These are phyloP conservation scores for Tremella mesenterica DNA, from an alignment of 768 basidiomycete species.

Conservation along the genomic window DNA sequence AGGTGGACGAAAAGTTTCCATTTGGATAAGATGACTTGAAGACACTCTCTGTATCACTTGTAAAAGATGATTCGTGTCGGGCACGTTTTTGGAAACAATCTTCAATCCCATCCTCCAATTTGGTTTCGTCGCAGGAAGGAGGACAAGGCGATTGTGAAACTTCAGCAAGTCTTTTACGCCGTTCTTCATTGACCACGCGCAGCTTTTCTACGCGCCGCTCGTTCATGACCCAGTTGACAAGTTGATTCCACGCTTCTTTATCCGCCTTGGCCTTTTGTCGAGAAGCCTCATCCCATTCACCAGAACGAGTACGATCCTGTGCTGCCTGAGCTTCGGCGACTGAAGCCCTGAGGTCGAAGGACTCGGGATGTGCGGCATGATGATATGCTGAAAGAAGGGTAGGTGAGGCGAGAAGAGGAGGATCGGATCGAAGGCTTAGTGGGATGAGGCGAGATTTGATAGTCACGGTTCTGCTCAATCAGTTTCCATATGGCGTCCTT, in stretches of 20 bases:
- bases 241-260: slow-evolving; percentile 34
- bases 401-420: slow-evolving; percentile 25
- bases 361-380: slow-evolving; percentile 21
- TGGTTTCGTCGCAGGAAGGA: no score
- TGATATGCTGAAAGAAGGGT: slow-evolving; percentile 27
- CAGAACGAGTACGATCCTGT: slow-evolving; percentile 30
- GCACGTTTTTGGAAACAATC: background rate
- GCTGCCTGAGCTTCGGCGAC: slow-evolving; percentile 24
- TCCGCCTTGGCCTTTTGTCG: slow-evolving; percentile 18
- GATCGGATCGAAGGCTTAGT: slow-evolving; percentile 22
- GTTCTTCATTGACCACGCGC: slow-evolving; percentile 22
- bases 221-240: slow-evolving; percentile 40
- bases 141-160: slow-evolving; percentile 10
- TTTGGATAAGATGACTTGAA: slow-evolving; percentile 1
- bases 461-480: slow-evolving; percentile 21
- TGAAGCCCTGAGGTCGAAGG: slow-evolving; percentile 25
- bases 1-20: background rate
- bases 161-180: slow-evolving; percentile 20
- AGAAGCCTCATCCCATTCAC: slow-evolving; percentile 20
- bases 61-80: background rate
- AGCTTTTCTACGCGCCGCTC: slow-evolving; percentile 34
- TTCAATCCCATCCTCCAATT: background rate
- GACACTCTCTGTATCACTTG: slow-evolving; percentile 3
- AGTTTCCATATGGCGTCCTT: background rate
- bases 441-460: slow-evolving; percentile 35